A percentile compares a stretch with the other conserved stretches of the same genome.
phyloP scores from a whole-genome alignment of 148 eudicot species.

The Rhododendron ovatum region DNA sequence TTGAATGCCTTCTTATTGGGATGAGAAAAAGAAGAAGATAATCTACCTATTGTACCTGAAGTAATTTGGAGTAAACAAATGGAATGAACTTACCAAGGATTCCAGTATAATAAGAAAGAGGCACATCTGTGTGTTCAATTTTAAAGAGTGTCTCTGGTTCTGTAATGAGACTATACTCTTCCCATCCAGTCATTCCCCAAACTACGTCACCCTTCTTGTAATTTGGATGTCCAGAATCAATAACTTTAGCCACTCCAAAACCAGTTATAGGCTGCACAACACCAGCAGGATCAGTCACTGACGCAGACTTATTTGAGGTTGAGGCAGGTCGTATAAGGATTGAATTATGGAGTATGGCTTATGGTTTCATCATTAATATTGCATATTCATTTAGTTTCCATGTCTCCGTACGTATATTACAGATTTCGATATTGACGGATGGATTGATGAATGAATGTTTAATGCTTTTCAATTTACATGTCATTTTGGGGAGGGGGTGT shows the following conservation, averaged over 20 bases:
- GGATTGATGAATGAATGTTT: too few relatives aligned
- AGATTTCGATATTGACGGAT: too few relatives aligned
- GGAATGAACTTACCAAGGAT: slow-evolving; percentile 41
- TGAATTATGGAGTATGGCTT: background rate
- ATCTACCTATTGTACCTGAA: background rate
- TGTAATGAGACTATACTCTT: slow-evolving; percentile 48
- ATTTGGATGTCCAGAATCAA: slow-evolving; percentile 48
- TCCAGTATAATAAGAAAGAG: slow-evolving; percentile 61
- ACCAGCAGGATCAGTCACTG: background rate
- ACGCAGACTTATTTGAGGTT: background rate
- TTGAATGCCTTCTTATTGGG: background rate
- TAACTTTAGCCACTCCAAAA: slow-evolving; percentile 50
- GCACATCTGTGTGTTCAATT: slow-evolving; percentile 17
- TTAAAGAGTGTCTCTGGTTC: background rate
- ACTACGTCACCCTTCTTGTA: slow-evolving; percentile 52
- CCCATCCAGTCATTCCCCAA: slow-evolving; percentile 59
- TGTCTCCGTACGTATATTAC: too few relatives aligned
- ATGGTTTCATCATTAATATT: background rate
- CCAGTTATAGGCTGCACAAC: slow-evolving; percentile 42
- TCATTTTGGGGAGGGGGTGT: too few relatives aligned
- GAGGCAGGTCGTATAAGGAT: background rate
- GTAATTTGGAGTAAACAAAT: background rate
- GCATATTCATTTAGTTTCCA: background rate
- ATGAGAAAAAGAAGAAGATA: too few relatives aligned
- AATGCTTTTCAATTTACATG: too few relatives aligned